These are phyloP conservation scores for Bacidia gigantensis DNA, from an alignment of 495 filamentous ascomycete species.

Conservation along the genomic window DNA sequence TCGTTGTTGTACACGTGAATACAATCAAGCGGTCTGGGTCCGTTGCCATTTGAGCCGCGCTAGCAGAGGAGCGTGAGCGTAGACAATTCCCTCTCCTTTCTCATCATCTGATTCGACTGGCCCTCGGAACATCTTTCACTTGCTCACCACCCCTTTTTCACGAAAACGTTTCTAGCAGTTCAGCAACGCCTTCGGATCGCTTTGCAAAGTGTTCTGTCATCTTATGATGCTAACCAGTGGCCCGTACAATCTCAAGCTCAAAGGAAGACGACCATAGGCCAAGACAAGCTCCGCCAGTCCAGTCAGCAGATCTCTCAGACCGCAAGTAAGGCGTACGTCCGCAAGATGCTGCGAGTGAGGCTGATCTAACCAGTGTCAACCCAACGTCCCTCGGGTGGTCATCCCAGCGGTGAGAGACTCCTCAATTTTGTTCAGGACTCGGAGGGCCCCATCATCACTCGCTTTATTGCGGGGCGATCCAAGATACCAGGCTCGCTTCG, in stretches of 20 bases:
- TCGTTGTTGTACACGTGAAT: background rate
- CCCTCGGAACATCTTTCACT: background rate
- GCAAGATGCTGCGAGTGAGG: background rate
- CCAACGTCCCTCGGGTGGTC: background rate
- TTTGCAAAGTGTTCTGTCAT: conserved; percentile 17
- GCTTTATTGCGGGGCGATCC: background rate
- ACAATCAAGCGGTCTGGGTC: background rate
- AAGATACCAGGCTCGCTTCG: conserved; percentile 3
- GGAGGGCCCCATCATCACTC: conserved; percentile 1
- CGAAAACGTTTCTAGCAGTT: no score
- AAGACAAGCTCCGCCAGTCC: background rate
- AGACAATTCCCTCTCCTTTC: background rate
- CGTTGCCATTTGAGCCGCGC: background rate
- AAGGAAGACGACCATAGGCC: background rate
- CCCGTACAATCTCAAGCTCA: conserved; percentile 7
- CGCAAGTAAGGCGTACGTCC: background rate
- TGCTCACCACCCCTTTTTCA: background rate
- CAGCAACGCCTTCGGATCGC: no score
- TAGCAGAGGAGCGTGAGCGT: background rate
- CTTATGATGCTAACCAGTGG: background rate
- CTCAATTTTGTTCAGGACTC: background rate
- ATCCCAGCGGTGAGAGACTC: background rate
- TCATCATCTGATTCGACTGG: background rate
- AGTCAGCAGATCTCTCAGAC: background rate
- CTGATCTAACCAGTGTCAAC: conserved; percentile 2